These are phyloP conservation scores for Papiliotrema fonsecae DNA, from an alignment of 1,284 basidiomycete genomes.

Conservation along the genomic window DNA sequence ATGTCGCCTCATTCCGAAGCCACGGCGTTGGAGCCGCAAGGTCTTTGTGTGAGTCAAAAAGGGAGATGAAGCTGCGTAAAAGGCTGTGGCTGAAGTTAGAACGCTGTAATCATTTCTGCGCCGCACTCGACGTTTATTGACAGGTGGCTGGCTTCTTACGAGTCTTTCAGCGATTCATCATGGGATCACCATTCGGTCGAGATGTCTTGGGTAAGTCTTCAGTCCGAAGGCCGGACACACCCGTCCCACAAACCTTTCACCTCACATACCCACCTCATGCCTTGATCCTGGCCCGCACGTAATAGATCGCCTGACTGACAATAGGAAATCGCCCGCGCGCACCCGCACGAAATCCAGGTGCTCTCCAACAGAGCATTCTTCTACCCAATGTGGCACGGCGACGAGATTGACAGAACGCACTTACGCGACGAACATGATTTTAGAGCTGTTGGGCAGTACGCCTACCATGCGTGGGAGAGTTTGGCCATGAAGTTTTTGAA, in stretches of 20 bases:
- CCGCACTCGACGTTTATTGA: conserved; percentile 48
- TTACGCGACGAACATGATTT: conserved; percentile 42
- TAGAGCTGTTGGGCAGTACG: conserved; percentile 39
- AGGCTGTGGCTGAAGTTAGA: conserved; percentile 33
- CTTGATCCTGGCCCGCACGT: too few relatives aligned
- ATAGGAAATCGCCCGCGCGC: conserved; percentile 44
- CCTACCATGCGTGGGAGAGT: conserved; percentile 51
- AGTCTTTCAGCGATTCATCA: conserved; percentile 42
- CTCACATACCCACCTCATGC: too few relatives aligned
- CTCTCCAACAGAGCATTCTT: conserved; percentile 50
- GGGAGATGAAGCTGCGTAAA: too few relatives aligned
- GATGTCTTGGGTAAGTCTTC: conserved; percentile 37
- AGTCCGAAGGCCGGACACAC: neutral
- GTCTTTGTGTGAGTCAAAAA: conserved; percentile 39
- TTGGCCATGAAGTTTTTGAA: conserved; percentile 45
- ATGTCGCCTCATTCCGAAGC: conserved; percentile 39
- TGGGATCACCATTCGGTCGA: conserved; percentile 50
- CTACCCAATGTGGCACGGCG: conserved; percentile 50
- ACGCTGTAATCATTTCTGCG: conserved; percentile 50
- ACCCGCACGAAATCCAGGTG: conserved; percentile 50
- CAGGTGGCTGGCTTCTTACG: conserved; percentile 47
- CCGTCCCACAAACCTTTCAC: too few relatives aligned
- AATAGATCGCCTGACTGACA: too few relatives aligned
- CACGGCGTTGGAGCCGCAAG: conserved; percentile 38
- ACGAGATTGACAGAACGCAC: conserved; percentile 41